Evolutionary conservation across 441 rosid genomes (phyloP).

Genomic region (Pelargonium cotyledonis): DNA sequence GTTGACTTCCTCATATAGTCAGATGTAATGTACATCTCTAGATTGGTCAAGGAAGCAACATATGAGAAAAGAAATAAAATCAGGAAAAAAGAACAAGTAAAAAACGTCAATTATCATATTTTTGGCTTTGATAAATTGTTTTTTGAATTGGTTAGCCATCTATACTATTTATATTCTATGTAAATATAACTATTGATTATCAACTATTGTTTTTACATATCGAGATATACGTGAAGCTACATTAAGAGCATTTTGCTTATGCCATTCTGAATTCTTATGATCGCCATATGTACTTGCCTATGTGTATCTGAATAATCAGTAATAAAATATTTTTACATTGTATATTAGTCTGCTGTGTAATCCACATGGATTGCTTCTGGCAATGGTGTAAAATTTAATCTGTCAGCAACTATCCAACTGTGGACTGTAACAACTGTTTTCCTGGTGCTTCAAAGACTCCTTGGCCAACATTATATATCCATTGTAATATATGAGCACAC

Average conservation of each 20-base stretch:
- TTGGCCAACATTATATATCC: neutral
- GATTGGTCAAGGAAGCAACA: neutral
- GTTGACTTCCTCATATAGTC: neutral
- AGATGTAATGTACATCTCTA: neutral
- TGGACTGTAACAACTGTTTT: neutral
- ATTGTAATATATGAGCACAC: neutral
- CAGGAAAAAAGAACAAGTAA: neutral
- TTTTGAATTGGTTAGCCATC: neutral
- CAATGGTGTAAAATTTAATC: neutral
- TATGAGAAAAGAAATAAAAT: neutral
- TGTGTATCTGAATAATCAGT: neutral
- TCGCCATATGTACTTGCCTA: neutral
- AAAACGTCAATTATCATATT: neutral
- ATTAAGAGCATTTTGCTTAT: neutral
- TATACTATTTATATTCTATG: neutral
- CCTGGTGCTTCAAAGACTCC: neutral
- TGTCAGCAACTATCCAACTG: neutral
- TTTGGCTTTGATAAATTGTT: neutral
- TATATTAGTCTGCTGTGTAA: neutral
- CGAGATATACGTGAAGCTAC: neutral
- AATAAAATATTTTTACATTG: neutral
- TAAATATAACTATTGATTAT: no score
- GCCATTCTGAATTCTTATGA: neutral
- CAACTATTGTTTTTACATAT: neutral
- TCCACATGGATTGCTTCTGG: neutral